Evolutionary conservation across 768 basidiomycete species (phyloP).

Genomic region (Chalciporus chontae): DNA sequence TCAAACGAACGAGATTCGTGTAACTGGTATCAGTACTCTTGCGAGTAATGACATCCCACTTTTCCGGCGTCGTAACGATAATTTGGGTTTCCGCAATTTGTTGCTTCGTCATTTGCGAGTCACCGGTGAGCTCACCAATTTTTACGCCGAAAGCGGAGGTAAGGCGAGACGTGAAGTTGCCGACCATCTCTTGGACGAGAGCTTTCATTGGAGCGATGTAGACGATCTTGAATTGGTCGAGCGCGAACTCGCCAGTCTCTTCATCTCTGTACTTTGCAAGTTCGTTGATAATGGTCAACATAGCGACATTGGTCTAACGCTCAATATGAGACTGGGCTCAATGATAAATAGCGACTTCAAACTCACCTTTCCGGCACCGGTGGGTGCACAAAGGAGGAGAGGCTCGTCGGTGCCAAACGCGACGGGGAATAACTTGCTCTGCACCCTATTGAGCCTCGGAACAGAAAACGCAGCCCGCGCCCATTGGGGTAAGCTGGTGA

Average conservation of each 20-base stretch:
- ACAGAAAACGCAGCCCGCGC: slow-evolving; percentile 83
- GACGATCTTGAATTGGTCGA: slow-evolving; percentile 92
- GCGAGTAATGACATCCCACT: slow-evolving; percentile 99
- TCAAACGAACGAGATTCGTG: slow-evolving; percentile 91
- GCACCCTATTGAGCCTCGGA: slow-evolving; percentile 80
- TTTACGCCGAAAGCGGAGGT: slow-evolving; percentile 61
- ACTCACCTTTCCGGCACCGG: slow-evolving; percentile 94
- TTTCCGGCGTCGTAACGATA: slow-evolving; percentile 98
- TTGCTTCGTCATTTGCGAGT: slow-evolving; percentile 96
- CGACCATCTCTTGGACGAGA: slow-evolving; percentile 97
- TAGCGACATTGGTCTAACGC: slow-evolving; percentile 91
- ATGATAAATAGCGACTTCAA: too few relatives aligned
- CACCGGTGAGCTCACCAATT: slow-evolving; percentile 94
- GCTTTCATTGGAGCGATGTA: slow-evolving; percentile 99
- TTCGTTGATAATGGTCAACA: slow-evolving; percentile 91
- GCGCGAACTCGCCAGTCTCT: slow-evolving; percentile 72
- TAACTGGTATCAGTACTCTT: slow-evolving; percentile 97
- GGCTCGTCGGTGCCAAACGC: slow-evolving; percentile 96
- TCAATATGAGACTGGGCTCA: slow-evolving; percentile 8
- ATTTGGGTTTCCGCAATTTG: slow-evolving; percentile 97
- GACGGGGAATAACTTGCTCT: slow-evolving; percentile 88
- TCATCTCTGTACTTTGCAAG: slow-evolving; percentile 86
- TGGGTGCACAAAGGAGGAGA: slow-evolving; percentile 92
- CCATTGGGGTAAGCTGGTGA: slow-evolving; percentile 79
- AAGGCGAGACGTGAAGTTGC: slow-evolving; percentile 84